Base-by-base conservation (phyloP, 129 eudicot genomes). In the Sambucus nigra region DNA sequence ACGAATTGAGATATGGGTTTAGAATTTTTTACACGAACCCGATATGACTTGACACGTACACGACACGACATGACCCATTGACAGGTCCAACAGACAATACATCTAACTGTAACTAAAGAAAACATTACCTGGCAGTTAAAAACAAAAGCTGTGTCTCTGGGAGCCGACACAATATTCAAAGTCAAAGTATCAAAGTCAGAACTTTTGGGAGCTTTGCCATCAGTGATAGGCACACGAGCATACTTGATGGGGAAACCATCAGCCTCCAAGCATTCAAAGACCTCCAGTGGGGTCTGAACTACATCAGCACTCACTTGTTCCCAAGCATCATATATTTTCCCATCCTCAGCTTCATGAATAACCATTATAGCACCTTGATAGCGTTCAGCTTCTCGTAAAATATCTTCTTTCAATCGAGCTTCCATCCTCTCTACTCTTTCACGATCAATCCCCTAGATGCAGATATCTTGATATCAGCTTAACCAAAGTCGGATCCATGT, bases 341-440 rank as follows among this genome's bases (percentile, higher is more conserved):
- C 81, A 63, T 81, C 83, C 67, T 77, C 93, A 35, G 82, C 81
- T 76, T 88, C 97, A 56, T 88, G 95, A 61, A 88, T 78, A 56
- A 88, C 97, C 97, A 88, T 88, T 41, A 88, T 76, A 19, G 93
- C 95, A 63, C 97, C 97, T 29, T 63, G 65, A 41, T 84, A 84
- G 25, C 79, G 79, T 55, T 70, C 77, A 52, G 97, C 80, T 76
- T 88, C 97, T 64, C 88, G 83, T 46, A 88, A 53, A 59, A 88
- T 88, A 58, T 88, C 97, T 64, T 78, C 80, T 70, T 88, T 88
- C 11, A 88, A 55, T 48, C 95, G 83, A 38, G 88, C 87, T 73
- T 88, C 97, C 95, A 84, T 89, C 61, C 95, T 74, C 66, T 89
- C 95, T 24, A 89, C 95, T 74, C 98, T 81, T 74, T 76, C 95